phyloP scores from a whole-genome alignment of 2,329 filamentous ascomycete species.

The Calonectria hawksworthii region DNA sequence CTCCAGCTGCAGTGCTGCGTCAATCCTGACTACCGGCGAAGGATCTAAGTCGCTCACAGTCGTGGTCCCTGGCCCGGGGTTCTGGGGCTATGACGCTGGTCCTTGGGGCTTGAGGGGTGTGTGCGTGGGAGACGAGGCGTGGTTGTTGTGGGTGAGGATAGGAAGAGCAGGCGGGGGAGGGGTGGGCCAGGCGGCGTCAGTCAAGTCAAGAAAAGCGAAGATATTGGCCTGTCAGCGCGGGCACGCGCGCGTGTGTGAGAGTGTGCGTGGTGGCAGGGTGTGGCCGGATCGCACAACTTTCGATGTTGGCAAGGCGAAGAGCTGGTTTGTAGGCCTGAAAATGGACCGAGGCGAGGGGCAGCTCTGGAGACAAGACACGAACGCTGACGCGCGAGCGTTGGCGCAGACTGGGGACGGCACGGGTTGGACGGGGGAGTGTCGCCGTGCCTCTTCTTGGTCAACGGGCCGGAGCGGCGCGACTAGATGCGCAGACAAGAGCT shows the following conservation, averaged over 20 bases:
- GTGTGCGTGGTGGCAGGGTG: slow-evolving; percentile 33
- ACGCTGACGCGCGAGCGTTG: slow-evolving; percentile 43
- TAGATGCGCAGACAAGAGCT: slow-evolving; percentile 20
- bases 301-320: slow-evolving; percentile 22
- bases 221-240: slow-evolving; percentile 30
- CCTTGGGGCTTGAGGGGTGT: slow-evolving; percentile 42
- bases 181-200: slow-evolving; percentile 37
- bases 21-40: slow-evolving; percentile 58
- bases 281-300: slow-evolving; percentile 40
- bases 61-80: slow-evolving; percentile 51
- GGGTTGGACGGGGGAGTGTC: slow-evolving; percentile 34
- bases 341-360: slow-evolving; percentile 26
- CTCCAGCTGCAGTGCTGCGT: slow-evolving; percentile 69
- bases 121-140: slow-evolving; percentile 41
- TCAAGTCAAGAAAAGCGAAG: slow-evolving; percentile 26
- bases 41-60: slow-evolving; percentile 49
- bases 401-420: slow-evolving; percentile 38
- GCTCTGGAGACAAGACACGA: slow-evolving; percentile 33
- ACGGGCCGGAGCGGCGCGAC: slow-evolving; percentile 44
- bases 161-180: slow-evolving; percentile 41
- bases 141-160: slow-evolving; percentile 38
- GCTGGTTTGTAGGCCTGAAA: slow-evolving; percentile 11
- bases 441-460: slow-evolving; percentile 36
- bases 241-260: slow-evolving; percentile 34
- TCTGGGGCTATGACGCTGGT: slow-evolving; percentile 62